phyloP scores from a whole-genome alignment of 768 basidiomycete genomes.

The Rhodocollybia butyracea region DNA sequence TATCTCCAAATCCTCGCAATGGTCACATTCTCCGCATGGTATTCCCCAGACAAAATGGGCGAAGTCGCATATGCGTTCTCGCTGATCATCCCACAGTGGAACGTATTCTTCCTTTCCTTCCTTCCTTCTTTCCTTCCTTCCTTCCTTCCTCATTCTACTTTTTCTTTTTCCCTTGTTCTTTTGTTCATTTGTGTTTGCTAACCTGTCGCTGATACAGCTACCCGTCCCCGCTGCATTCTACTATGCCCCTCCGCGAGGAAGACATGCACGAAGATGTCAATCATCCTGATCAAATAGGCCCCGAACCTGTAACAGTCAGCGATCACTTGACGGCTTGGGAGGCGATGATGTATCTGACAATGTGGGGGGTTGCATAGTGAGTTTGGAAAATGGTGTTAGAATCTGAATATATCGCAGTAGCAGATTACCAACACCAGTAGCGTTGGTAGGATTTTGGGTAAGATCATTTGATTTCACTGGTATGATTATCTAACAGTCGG shows the following conservation, averaged over 20 bases:
- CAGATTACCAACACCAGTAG: no score
- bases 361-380: no score
- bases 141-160: not conserved
- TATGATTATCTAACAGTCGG: no score
- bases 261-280: slow-evolving; percentile 34
- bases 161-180: slow-evolving; percentile 44
- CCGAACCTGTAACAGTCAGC: slow-evolving; percentile 28
- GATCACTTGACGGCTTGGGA: slow-evolving; percentile 36
- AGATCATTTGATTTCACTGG: no score
- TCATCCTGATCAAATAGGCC: slow-evolving; percentile 23
- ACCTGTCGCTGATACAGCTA: slow-evolving; percentile 51
- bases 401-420: no score
- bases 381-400: no score
- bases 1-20: slow-evolving; percentile 96
- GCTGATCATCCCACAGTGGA: slow-evolving; percentile 99
- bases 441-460: no score
- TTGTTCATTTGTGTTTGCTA: no score
- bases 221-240: slow-evolving; percentile 85
- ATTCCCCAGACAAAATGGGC: slow-evolving; percentile 82
- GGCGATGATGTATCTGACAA: slow-evolving; percentile 34
- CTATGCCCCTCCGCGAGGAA: slow-evolving; percentile 66
- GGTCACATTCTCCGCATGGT: slow-evolving; percentile 98
- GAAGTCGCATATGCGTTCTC: slow-evolving; percentile 89
- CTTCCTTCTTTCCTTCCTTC: slow-evolving; percentile 86
- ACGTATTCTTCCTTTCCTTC: slow-evolving; percentile 90